A percentile compares a stretch with the other conserved stretches of the same genome.
Evolutionary conservation across 1,284 basidiomycete genomes (phyloP).

Genomic region (Malassezia arunalokei): DNA sequence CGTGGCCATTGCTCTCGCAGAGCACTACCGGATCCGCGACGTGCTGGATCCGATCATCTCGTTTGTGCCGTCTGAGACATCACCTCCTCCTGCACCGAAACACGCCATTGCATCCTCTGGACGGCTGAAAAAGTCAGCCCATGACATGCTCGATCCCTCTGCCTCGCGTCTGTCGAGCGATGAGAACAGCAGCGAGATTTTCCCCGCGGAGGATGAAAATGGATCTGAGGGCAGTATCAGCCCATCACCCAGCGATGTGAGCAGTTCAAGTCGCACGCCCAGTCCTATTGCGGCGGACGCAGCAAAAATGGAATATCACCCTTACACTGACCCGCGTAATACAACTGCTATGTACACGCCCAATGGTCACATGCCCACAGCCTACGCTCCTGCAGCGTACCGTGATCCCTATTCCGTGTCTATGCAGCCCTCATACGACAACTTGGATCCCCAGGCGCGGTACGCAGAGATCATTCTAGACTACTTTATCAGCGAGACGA

Average conservation of each 20-base stretch:
- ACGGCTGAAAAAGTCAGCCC: slow-evolving; percentile 33
- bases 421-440: slow-evolving; percentile 3
- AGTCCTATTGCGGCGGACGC: slow-evolving; percentile 53
- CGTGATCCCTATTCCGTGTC: slow-evolving; percentile 2
- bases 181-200: slow-evolving; percentile 34
- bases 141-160: slow-evolving; percentile 28
- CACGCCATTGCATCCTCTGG: slow-evolving; percentile 54
- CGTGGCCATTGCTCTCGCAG: slow-evolving; percentile 69
- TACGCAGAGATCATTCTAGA: slow-evolving; percentile 95
- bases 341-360: slow-evolving; percentile 7
- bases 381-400: slow-evolving; percentile 7
- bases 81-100: slow-evolving; percentile 90
- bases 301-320: not conserved
- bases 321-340: slow-evolving; percentile 5
- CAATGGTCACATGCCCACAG: not conserved
- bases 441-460: slow-evolving; percentile 28
- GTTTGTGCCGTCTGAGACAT: slow-evolving; percentile 72
- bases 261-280: slow-evolving; percentile 75
- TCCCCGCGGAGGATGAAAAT: slow-evolving; percentile 48
- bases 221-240: slow-evolving; percentile 55
- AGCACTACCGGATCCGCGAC: slow-evolving; percentile 81
- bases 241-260: slow-evolving; percentile 68
- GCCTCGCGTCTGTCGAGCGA: slow-evolving; percentile 37
- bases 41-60: slow-evolving; percentile 88
- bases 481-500: slow-evolving; percentile 97